Conservation (phyloP, 176 grass and related monocot species). For the Aegilops bicornis region DNA sequence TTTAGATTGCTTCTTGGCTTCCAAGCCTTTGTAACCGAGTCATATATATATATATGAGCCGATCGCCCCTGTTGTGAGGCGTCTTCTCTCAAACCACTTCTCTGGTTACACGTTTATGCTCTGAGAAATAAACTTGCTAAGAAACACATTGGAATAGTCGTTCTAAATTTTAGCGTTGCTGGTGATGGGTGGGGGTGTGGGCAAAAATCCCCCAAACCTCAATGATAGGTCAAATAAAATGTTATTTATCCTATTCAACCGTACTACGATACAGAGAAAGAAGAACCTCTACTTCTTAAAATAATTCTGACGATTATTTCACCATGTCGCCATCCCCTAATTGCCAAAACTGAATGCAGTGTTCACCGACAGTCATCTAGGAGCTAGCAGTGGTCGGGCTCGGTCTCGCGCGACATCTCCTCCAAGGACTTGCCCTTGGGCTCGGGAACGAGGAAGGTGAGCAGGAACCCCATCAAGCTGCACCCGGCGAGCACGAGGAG, state of each 20-base stretch:
- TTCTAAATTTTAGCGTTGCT: too few relatives aligned
- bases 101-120: neutral
- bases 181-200: too few relatives aligned
- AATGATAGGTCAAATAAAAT: too few relatives aligned
- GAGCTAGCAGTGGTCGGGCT: neutral
- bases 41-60: neutral
- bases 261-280: too few relatives aligned
- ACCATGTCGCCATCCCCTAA: neutral
- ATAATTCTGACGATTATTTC: neutral
- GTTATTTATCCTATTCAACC: too few relatives aligned
- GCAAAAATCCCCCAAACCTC: too few relatives aligned
- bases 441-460: slow-evolving; percentile 51
- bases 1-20: too few relatives aligned
- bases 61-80: neutral
- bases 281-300: neutral
- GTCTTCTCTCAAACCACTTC: neutral
- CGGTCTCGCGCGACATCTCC: slow-evolving; percentile 40
- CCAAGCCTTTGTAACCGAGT: too few relatives aligned
- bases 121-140: too few relatives aligned
- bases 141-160: too few relatives aligned
- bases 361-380: neutral
- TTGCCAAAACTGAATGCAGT: neutral
- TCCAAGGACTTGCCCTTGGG: slow-evolving; percentile 53
- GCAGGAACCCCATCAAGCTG: slow-evolving; percentile 28
- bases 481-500: slow-evolving; percentile 44